A percentile compares a stretch with the other conserved stretches of the same genome.
These are phyloP conservation scores for Magnolia sinica DNA, from an alignment of 164 flowering plant species.

Conservation along the genomic window DNA sequence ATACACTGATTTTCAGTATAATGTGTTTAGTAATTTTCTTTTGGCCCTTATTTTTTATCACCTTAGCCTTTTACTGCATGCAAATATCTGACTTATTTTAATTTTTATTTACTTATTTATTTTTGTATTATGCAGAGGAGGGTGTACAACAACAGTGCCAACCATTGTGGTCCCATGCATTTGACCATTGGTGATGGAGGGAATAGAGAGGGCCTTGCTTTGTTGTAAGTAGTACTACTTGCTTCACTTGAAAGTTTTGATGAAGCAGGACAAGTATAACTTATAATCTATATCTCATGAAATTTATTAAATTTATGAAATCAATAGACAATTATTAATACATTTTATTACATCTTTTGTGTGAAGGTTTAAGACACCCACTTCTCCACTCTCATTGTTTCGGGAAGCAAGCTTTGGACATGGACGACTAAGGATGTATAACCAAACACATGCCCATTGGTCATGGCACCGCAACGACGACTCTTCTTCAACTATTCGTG, in stretches of 20 bases:
- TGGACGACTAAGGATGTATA: slow-evolving; percentile 52
- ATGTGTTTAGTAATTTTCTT: too few relatives aligned
- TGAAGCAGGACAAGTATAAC: neutral
- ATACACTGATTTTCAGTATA: neutral
- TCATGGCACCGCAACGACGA: slow-evolving; percentile 87
- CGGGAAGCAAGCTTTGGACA: slow-evolving; percentile 88
- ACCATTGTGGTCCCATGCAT: slow-evolving; percentile 66
- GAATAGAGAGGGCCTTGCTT: slow-evolving; percentile 85
- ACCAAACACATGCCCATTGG: slow-evolving; percentile 74
- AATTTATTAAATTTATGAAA: too few relatives aligned
- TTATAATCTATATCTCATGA: neutral
- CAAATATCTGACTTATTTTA: neutral
- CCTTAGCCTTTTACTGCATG: too few relatives aligned
- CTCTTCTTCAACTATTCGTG: slow-evolving; percentile 33
- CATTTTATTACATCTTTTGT: neutral
- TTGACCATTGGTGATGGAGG: slow-evolving; percentile 92
- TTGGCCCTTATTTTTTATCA: neutral
- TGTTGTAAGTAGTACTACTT: slow-evolving; percentile 30
- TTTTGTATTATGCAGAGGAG: slow-evolving; percentile 44
- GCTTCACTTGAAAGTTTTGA: too few relatives aligned
- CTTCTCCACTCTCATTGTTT: slow-evolving; percentile 48
- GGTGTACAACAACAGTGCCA: slow-evolving; percentile 49
- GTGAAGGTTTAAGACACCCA: slow-evolving; percentile 48
- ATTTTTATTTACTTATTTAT: neutral
- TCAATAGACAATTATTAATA: neutral